Evolutionary conservation across 306 rosid species (phyloP).

Genomic region (Abrus pulchellus): DNA sequence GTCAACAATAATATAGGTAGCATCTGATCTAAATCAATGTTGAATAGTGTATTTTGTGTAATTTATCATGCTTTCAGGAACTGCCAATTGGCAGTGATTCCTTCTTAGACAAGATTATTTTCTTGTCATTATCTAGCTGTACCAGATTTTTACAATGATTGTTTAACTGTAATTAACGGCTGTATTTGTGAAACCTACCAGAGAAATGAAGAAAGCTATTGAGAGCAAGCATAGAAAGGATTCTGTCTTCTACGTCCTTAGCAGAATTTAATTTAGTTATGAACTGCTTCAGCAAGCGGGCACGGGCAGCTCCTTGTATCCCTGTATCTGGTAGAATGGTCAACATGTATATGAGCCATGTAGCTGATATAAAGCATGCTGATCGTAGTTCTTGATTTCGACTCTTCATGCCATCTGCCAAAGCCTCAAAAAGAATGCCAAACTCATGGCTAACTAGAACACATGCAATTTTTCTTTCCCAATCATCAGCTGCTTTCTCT

Average conservation of each 20-base stretch:
- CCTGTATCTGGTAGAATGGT: constrained; percentile 88
- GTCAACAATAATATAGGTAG: constrained; percentile 8
- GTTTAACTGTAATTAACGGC: constrained; percentile 11
- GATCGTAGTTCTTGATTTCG: constrained; percentile 66
- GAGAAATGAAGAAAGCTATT: constrained; percentile 75
- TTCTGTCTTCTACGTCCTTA: constrained; percentile 70
- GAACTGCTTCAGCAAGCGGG: constrained; percentile 76
- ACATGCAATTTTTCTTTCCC: constrained; percentile 91
- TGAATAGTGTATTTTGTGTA: constrained; percentile 34
- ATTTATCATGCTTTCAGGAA: constrained; percentile 29
- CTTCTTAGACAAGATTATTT: constrained; percentile 8
- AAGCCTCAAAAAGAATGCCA: constrained; percentile 86
- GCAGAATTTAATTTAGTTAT: constrained; percentile 75
- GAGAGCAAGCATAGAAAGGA: constrained; percentile 86
- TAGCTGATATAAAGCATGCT: constrained; percentile 79
- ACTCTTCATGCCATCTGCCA: constrained; percentile 88
- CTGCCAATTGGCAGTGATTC: constrained; percentile 8
- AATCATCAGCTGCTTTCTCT: constrained; percentile 74
- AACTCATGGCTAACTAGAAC: constrained; percentile 86
- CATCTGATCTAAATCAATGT: constrained; percentile 36
- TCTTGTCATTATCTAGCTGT: not conserved
- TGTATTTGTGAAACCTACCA: constrained; percentile 60
- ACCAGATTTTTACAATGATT: constrained; percentile 24
- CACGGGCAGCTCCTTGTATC: constrained; percentile 77
- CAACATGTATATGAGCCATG: constrained; percentile 89